phyloP scores from a whole-genome alignment of 495 filamentous ascomycete species.

The Parmelia sp. region DNA sequence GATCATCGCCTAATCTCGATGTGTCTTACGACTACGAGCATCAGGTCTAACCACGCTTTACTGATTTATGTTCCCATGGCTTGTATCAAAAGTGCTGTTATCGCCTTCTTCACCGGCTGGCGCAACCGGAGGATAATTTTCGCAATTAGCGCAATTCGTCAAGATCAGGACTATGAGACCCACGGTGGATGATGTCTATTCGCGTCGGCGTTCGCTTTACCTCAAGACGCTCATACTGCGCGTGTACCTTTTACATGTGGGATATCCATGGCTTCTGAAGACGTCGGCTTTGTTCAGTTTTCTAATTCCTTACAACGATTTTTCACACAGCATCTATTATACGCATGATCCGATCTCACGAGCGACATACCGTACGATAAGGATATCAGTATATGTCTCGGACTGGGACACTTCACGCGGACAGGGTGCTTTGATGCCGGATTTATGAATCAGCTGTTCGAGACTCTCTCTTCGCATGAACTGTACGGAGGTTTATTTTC shows the following conservation, averaged over 20 bases:
- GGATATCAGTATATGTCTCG: background rate
- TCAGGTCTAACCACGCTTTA: background rate
- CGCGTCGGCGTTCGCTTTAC: slow-evolving; percentile 15
- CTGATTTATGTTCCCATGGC: slow-evolving; percentile 7
- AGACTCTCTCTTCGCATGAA: background rate
- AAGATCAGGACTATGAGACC: background rate
- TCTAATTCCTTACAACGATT: background rate
- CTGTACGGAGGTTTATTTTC: background rate
- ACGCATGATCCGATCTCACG: background rate
- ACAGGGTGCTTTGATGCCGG: background rate
- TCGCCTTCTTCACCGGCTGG: background rate
- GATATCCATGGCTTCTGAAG: slow-evolving; percentile 7
- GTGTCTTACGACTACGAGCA: slow-evolving; percentile 5
- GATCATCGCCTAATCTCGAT: background rate
- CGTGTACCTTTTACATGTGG: slow-evolving; percentile 6
- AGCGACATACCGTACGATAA: background rate
- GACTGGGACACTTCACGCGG: background rate
- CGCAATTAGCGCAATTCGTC: slow-evolving; percentile 5
- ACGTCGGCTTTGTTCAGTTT: slow-evolving; percentile 3
- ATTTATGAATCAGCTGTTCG: background rate
- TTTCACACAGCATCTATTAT: slow-evolving; percentile 8
- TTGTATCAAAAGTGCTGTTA: slow-evolving; percentile 21
- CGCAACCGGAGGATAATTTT: background rate
- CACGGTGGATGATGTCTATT: slow-evolving; percentile 17
- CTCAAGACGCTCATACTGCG: background rate